These are phyloP conservation scores for Phaeolepiota aurea DNA, from an alignment of 768 basidiomycete genomes.

Conservation along the genomic window DNA sequence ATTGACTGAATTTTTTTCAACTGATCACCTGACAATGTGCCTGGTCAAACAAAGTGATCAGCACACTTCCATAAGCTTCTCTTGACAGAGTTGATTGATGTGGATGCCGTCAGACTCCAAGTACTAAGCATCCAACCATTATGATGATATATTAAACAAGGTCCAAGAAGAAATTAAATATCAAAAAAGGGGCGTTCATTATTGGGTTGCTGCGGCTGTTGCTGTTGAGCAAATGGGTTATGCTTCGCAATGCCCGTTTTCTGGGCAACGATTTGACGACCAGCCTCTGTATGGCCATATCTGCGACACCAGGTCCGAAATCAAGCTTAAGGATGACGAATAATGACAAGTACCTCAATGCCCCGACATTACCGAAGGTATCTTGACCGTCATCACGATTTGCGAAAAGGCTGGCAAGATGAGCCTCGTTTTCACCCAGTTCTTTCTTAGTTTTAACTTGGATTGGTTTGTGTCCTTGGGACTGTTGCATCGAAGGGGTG, in stretches of 20 bases:
- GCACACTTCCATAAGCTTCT: too few relatives aligned
- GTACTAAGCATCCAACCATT: background rate
- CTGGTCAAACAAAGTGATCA: too few relatives aligned
- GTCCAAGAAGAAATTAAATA: conserved; percentile 33
- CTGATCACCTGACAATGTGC: too few relatives aligned
- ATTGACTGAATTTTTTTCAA: too few relatives aligned
- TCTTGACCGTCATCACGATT: conserved; percentile 90
- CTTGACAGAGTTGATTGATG: too few relatives aligned
- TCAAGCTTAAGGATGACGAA: conserved; percentile 1
- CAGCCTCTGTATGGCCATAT: conserved; percentile 54
- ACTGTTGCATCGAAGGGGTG: conserved; percentile 12
- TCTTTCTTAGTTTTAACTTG: conserved; percentile 33
- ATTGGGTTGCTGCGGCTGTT: conserved; percentile 42
- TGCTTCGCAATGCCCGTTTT: conserved; percentile 35
- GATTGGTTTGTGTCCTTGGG: conserved; percentile 20
- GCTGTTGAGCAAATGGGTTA: conserved; percentile 64
- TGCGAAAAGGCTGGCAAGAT: conserved; percentile 77
- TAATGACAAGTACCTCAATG: conserved; percentile 39
- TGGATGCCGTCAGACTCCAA: too few relatives aligned
- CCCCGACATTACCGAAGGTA: conserved; percentile 89
- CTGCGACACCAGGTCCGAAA: conserved; percentile 23
- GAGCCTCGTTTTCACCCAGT: conserved; percentile 56
- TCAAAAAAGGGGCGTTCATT: conserved; percentile 77
- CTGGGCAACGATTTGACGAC: conserved; percentile 31
- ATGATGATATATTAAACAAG: background rate